Percentiles rank a stretch among this genome's conserved stretches.
Evolutionary conservation across 441 rosid genomes (phyloP).

Genomic region (Eruca vesicaria): DNA sequence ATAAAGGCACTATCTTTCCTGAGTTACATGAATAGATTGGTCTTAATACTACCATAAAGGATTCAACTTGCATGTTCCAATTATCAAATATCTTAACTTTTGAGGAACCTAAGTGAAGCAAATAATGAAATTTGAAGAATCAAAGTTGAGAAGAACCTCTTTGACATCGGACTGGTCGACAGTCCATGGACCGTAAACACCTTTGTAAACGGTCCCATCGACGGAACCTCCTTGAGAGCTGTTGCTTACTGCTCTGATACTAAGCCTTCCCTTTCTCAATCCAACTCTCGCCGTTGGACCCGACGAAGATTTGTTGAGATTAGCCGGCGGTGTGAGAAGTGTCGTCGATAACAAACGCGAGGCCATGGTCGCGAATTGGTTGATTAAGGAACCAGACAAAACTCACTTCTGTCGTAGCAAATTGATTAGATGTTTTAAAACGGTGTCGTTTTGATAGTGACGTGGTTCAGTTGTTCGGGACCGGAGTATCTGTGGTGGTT

Average conservation of each 20-base stretch:
- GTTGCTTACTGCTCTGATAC: constrained; percentile 56
- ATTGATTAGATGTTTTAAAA: background rate
- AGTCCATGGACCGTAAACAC: constrained; percentile 83
- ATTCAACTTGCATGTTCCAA: constrained; percentile 8
- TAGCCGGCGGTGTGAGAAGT: constrained; percentile 25
- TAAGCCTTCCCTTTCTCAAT: constrained; percentile 24
- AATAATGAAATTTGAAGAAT: background rate
- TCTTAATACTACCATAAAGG: background rate
- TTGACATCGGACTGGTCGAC: constrained; percentile 78
- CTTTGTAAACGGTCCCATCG: constrained; percentile 59
- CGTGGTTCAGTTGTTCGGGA: background rate
- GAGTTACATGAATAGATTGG: constrained; percentile 1
- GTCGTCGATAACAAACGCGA: constrained; percentile 41
- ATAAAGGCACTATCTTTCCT: background rate
- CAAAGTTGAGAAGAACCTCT: constrained; percentile 50
- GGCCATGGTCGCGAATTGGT: constrained; percentile 37
- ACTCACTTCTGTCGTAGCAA: background rate
- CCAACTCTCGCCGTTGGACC: constrained; percentile 9
- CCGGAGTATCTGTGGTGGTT: too few relatives aligned
- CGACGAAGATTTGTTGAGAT: constrained; percentile 3
- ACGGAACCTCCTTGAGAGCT: constrained; percentile 47
- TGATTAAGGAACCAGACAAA: background rate
- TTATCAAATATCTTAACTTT: background rate
- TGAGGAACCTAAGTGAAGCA: background rate
- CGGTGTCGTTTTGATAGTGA: background rate